Percentiles rank a stretch among this genome's conserved stretches.
Evolutionary conservation across 306 rosid species (phyloP).

Genomic region (Vigna angularis): DNA sequence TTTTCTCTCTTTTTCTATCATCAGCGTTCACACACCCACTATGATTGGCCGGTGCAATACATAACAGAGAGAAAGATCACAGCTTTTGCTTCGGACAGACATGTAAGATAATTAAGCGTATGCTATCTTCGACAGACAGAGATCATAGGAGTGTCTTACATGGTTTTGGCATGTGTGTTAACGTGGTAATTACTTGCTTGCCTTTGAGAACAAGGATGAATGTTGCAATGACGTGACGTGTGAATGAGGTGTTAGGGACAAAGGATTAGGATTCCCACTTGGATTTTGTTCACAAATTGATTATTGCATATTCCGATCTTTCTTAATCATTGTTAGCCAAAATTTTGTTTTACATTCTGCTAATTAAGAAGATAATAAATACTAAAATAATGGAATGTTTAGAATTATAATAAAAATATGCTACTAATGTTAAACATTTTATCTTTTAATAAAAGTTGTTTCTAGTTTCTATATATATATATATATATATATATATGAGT

Average conservation of each 20-base stretch:
- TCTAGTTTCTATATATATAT: neutral
- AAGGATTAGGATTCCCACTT: neutral
- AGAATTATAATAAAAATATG: neutral
- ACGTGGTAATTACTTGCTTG: neutral
- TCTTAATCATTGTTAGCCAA: neutral
- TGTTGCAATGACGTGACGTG: conserved; percentile 7
- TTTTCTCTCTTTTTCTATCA: neutral
- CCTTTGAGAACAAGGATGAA: conserved; percentile 4
- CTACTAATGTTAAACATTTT: neutral
- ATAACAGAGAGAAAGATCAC: too few relatives aligned
- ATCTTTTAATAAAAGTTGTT: too few relatives aligned
- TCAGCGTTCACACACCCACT: too few relatives aligned
- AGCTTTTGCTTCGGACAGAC: too few relatives aligned
- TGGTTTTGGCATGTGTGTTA: neutral
- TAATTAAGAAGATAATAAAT: neutral
- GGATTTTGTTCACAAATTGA: too few relatives aligned
- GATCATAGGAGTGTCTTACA: neutral
- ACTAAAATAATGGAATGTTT: too few relatives aligned
- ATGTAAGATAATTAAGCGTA: too few relatives aligned
- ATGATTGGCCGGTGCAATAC: too few relatives aligned
- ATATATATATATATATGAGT: too few relatives aligned
- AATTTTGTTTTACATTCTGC: neutral
- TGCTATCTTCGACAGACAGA: neutral
- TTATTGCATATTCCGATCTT: neutral
- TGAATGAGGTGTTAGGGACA: neutral